These are phyloP conservation scores for Albizia julibrissin DNA, from an alignment of 306 rosid genomes.

Conservation along the genomic window DNA sequence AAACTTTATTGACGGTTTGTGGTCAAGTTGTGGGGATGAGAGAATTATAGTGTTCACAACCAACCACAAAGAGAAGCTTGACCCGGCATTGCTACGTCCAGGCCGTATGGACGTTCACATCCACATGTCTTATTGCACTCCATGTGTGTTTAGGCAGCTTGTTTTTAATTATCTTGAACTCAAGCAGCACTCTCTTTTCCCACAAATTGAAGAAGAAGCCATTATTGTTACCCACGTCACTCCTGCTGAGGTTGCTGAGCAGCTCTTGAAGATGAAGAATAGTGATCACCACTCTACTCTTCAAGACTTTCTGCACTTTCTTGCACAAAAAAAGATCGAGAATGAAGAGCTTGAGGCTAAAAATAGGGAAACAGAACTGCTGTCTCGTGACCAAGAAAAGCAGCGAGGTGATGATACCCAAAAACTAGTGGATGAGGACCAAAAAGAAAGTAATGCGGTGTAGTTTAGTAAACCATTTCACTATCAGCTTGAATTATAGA, in stretches of 20 bases:
- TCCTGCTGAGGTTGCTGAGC: slow-evolving; percentile 52
- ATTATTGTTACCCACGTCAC: slow-evolving; percentile 33
- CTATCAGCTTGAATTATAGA: not conserved
- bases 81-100: slow-evolving; percentile 43
- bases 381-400: not conserved
- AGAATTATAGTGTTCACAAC: slow-evolving; percentile 54
- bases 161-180: slow-evolving; percentile 41
- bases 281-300: slow-evolving; percentile 7
- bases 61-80: slow-evolving; percentile 50
- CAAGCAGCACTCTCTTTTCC: slow-evolving; percentile 20
- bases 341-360: slow-evolving; percentile 14
- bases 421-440: not conserved
- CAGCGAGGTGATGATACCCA: not conserved
- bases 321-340: not conserved
- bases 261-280: slow-evolving; percentile 38
- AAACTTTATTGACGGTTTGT: slow-evolving; percentile 48
- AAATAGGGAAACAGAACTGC: not conserved
- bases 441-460: not conserved
- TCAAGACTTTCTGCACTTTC: not conserved
- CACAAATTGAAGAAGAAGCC: slow-evolving; percentile 31
- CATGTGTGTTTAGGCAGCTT: slow-evolving; percentile 35
- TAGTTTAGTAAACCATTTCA: not conserved
- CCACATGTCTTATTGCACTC: slow-evolving; percentile 49
- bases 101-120: slow-evolving; percentile 56
- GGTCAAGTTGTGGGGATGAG: slow-evolving; percentile 57